Conservation (phyloP, 2,329 filamentous ascomycete genomes). For the Rugonectria rugulosa region DNA sequence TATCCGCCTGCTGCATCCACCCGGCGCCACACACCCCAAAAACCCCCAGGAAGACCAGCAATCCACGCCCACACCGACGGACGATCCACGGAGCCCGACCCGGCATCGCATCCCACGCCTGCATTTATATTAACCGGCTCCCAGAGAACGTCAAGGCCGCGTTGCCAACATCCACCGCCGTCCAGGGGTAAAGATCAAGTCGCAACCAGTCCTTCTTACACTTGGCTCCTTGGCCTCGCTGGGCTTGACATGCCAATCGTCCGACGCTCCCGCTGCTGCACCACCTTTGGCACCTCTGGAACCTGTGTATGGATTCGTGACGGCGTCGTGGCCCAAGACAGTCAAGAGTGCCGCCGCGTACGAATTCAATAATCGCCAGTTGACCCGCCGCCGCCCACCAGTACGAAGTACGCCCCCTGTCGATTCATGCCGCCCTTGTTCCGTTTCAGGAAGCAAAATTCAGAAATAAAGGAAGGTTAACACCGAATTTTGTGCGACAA, state of each 20-base stretch:
- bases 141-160: slow-evolving; percentile 26
- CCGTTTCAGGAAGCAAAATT: slow-evolving; percentile 7
- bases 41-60: neutral
- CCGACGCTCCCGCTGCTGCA: slow-evolving; percentile 39
- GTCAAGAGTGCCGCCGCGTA: slow-evolving; percentile 33
- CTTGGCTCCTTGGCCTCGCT: slow-evolving; percentile 30
- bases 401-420: slow-evolving; percentile 23
- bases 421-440: slow-evolving; percentile 21
- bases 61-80: slow-evolving; percentile 20
- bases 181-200: slow-evolving; percentile 27
- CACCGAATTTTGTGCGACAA: neutral
- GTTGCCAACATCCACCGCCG: slow-evolving; percentile 26
- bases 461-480: slow-evolving; percentile 14
- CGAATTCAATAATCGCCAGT: slow-evolving; percentile 32
- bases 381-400: slow-evolving; percentile 20
- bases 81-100: slow-evolving; percentile 20
- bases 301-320: slow-evolving; percentile 36
- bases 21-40: slow-evolving; percentile 12
- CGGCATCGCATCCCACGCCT: slow-evolving; percentile 20
- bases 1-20: slow-evolving; percentile 12
- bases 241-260: slow-evolving; percentile 37
- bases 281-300: slow-evolving; percentile 35
- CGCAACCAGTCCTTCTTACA: slow-evolving; percentile 24
- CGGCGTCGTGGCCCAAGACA: slow-evolving; percentile 36
- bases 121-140: slow-evolving; percentile 19